phyloP scores from a whole-genome alignment of 148 eudicot genomes.

The Vaccinium myrtillus region DNA sequence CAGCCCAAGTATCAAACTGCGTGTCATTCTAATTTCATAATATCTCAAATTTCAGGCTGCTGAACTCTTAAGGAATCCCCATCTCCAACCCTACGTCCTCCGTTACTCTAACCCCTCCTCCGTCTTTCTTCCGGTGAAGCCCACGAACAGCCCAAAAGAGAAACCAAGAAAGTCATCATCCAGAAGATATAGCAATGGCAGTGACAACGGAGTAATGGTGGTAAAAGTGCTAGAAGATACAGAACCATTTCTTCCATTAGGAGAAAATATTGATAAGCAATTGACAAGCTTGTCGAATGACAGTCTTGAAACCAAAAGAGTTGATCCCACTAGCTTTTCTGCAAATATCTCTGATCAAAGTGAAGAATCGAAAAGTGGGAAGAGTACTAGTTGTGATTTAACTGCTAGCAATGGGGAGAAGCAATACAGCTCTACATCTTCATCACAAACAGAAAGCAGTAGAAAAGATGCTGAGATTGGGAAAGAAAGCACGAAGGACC shows the following conservation, averaged over 20 bases:
- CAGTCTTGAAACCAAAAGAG: constrained; percentile 75
- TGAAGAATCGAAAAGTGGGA: constrained; percentile 57
- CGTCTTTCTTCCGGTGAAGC: constrained; percentile 79
- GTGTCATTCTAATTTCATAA: neutral
- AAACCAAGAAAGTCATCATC: constrained; percentile 50
- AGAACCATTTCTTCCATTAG: constrained; percentile 33
- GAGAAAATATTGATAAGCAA: constrained; percentile 19
- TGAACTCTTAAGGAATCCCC: constrained; percentile 76
- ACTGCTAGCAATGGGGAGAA: constrained; percentile 43
- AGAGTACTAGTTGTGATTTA: constrained; percentile 37
- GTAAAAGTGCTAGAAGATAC: constrained; percentile 32
- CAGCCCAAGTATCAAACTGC: neutral
- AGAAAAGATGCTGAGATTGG: constrained; percentile 37
- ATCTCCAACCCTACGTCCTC: constrained; percentile 76
- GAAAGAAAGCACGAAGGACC: constrained; percentile 15
- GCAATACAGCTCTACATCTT: constrained; percentile 32
- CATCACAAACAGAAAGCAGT: constrained; percentile 38
- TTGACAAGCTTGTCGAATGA: constrained; percentile 38
- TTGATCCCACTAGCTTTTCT: constrained; percentile 75
- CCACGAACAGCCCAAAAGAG: constrained; percentile 61
- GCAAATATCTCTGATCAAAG: constrained; percentile 48
- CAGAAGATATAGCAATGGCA: constrained; percentile 39
- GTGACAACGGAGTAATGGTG: constrained; percentile 37
- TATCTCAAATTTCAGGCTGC: constrained; percentile 58
- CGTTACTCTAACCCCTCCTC: constrained; percentile 70